Percentiles rank a stretch among this genome's conserved stretches.
phyloP scores from a whole-genome alignment of 2,329 filamentous ascomycete genomes.

The Alternaria novae-zelandiae region DNA sequence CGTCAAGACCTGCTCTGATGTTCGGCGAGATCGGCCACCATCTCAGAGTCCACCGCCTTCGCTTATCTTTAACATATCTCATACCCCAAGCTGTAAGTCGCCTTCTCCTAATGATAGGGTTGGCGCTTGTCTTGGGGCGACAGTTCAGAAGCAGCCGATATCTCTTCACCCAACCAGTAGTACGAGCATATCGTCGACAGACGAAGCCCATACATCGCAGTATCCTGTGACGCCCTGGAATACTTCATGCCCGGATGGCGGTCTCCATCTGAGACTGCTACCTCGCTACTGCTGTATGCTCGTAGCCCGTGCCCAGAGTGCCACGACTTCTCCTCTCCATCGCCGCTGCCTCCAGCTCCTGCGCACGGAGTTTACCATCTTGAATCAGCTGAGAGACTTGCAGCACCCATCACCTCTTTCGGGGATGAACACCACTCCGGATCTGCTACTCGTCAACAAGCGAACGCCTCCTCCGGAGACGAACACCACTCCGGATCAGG shows the following conservation, averaged over 20 bases:
- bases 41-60: not conserved
- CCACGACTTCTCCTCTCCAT: conserved; percentile 8
- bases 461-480: not conserved
- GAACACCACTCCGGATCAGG: not conserved
- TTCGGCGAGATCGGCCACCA: not conserved
- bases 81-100: not conserved
- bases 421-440: not conserved
- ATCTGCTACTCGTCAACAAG: not conserved
- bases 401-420: not conserved
- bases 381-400: not conserved
- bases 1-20: not conserved
- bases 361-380: not conserved
- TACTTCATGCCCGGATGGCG: not conserved
- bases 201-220: not conserved
- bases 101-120: not conserved
- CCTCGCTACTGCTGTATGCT: conserved; percentile 6
- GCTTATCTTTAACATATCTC: not conserved
- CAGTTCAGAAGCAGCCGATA: not conserved
- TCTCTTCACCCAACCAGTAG: not conserved
- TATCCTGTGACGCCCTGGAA: not conserved
- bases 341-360: conserved; percentile 3
- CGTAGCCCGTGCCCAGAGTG: conserved; percentile 1
- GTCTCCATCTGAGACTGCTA: conserved; percentile 2
- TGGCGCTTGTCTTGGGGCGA: not conserved
- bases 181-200: not conserved